Evolutionary conservation across 768 basidiomycete genomes (phyloP).

Genomic region (Termitomyces sp.): DNA sequence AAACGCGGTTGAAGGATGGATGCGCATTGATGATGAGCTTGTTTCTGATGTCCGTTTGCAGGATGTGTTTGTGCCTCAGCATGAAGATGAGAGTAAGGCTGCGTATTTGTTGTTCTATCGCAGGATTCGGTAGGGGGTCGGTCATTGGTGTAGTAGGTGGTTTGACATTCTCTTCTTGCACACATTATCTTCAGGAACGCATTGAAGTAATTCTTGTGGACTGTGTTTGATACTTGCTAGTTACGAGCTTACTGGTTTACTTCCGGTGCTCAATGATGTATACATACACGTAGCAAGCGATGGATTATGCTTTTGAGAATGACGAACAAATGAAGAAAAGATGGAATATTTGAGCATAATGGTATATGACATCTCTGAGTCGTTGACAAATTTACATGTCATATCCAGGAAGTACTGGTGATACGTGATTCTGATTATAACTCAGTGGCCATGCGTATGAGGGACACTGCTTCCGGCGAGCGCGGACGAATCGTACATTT

Average conservation of each 20-base stretch:
- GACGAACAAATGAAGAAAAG: neutral
- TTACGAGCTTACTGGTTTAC: neutral
- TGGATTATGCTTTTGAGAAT: neutral
- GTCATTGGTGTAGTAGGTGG: neutral
- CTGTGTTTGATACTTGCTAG: neutral
- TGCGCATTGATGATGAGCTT: constrained; percentile 90
- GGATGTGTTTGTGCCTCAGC: constrained; percentile 64
- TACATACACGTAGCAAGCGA: neutral
- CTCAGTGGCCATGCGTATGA: neutral
- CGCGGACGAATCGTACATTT: neutral
- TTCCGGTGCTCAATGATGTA: neutral
- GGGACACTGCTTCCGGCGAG: neutral
- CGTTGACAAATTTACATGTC: neutral
- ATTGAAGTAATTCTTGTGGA: neutral
- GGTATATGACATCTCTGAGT: neutral
- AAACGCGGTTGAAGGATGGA: constrained; percentile 71
- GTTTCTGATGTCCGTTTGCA: constrained; percentile 68
- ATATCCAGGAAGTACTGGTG: neutral
- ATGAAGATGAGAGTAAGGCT: constrained; percentile 50
- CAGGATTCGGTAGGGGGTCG: constrained; percentile 32
- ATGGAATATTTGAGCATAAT: neutral
- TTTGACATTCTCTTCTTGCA: neutral
- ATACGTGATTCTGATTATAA: neutral
- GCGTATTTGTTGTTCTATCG: constrained; percentile 89
- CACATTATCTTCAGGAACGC: neutral